These are phyloP conservation scores for Ophiostoma quercus DNA, from an alignment of 2,329 filamentous ascomycete genomes.

Conservation along the genomic window DNA sequence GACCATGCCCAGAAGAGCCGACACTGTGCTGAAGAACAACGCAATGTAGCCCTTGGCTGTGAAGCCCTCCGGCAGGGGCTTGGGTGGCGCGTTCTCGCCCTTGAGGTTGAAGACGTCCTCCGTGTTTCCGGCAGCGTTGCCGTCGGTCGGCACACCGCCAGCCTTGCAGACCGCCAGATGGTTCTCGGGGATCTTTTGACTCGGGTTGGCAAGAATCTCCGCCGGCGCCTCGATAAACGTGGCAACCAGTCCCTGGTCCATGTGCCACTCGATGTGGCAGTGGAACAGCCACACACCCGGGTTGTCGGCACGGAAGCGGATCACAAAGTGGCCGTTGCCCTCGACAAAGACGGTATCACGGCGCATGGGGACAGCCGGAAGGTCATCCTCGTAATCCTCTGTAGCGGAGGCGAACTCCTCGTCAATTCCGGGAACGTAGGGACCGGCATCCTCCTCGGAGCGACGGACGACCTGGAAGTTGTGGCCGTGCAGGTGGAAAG, in stretches of 20 bases:
- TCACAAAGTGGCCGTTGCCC: slow-evolving; percentile 45
- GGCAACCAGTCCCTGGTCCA: slow-evolving; percentile 43
- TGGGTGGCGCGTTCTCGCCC: slow-evolving; percentile 28
- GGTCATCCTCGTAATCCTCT: slow-evolving; percentile 28
- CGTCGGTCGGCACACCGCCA: slow-evolving; percentile 22
- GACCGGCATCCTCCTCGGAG: slow-evolving; percentile 51
- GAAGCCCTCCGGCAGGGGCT: slow-evolving; percentile 35
- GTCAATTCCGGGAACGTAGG: slow-evolving; percentile 44
- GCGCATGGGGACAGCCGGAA: slow-evolving; percentile 53
- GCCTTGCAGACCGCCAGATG: slow-evolving; percentile 53
- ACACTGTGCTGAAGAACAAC: slow-evolving; percentile 64
- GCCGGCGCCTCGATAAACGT: slow-evolving; percentile 46
- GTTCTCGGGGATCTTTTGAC: slow-evolving; percentile 57
- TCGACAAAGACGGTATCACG: slow-evolving; percentile 40
- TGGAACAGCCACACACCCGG: slow-evolving; percentile 45
- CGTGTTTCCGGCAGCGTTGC: slow-evolving; percentile 32
- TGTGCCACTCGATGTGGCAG: slow-evolving; percentile 54
- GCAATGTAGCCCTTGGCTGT: slow-evolving; percentile 68
- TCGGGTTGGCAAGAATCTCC: slow-evolving; percentile 18
- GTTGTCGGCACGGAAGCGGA: slow-evolving; percentile 48
- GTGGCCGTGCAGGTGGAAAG: slow-evolving; percentile 29
- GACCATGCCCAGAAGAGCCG: slow-evolving; percentile 61
- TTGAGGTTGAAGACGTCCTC: slow-evolving; percentile 29
- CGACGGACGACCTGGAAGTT: slow-evolving; percentile 48
- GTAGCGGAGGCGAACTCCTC: slow-evolving; percentile 8